A percentile compares a stretch with the other conserved stretches of the same genome.
Conservation (phyloP, 176 grass and related monocot species). For the Oryza glaberrima region DNA sequence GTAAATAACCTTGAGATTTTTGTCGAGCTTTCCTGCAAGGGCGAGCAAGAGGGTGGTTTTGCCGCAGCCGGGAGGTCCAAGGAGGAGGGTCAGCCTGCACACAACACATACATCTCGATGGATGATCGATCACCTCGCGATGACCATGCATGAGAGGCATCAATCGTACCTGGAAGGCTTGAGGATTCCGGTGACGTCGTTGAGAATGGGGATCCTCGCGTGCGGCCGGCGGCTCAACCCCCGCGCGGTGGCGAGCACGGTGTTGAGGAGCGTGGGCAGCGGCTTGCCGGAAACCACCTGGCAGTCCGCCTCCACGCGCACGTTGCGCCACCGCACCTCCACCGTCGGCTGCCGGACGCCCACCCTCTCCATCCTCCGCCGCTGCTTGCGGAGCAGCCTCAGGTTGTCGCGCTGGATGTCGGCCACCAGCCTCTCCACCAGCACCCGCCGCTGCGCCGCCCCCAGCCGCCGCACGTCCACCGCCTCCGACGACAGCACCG, state of each 20-base stretch:
- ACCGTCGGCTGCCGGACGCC: slow-evolving; percentile 62
- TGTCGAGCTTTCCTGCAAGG: slow-evolving; percentile 66
- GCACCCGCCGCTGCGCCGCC: slow-evolving; percentile 40
- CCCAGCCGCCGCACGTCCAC: slow-evolving; percentile 61
- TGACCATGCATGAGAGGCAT: no score
- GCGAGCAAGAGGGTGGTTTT: slow-evolving; percentile 51
- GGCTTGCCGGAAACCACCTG: slow-evolving; percentile 41
- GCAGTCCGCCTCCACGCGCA: slow-evolving; percentile 44
- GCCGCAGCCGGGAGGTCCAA: slow-evolving; percentile 47
- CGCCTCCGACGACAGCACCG: slow-evolving; percentile 16
- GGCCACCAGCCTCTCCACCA: slow-evolving; percentile 66
- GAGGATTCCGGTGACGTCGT: slow-evolving; percentile 64
- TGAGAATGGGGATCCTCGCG: slow-evolving; percentile 54
- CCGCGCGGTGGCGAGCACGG: not conserved
- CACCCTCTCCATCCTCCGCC: slow-evolving; percentile 64
- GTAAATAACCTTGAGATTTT: slow-evolving; percentile 55
- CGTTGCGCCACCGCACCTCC: slow-evolving; percentile 57
- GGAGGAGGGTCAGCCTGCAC: slow-evolving; percentile 77
- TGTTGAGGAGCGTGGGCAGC: slow-evolving; percentile 57
- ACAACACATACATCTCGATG: not conserved
- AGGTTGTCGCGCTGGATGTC: slow-evolving; percentile 72
- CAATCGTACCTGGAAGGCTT: slow-evolving; percentile 40
- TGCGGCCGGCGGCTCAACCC: no score
- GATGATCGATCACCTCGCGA: no score
- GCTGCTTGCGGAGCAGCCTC: slow-evolving; percentile 70